A percentile compares a stretch with the other conserved stretches of the same genome.
Evolutionary conservation across 2,329 filamentous ascomycete genomes (phyloP).

Genomic region (Xylariomycetidae sp.): DNA sequence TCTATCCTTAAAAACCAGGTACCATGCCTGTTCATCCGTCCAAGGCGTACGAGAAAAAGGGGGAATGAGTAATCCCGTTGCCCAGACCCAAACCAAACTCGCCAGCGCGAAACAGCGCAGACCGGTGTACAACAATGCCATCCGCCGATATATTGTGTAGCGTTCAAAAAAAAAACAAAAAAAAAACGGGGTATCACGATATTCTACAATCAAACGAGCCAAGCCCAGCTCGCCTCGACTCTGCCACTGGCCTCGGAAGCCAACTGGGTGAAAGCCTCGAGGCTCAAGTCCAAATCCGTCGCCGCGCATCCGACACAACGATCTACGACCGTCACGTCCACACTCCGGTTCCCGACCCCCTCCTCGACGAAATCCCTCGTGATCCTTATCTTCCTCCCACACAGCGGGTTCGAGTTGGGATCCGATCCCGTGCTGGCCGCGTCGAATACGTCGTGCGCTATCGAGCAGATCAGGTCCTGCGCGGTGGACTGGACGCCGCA

Average conservation of each 20-base stretch:
- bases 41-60: no score
- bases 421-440: conserved; percentile 45
- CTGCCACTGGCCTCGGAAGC: conserved; percentile 37
- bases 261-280: conserved; percentile 40
- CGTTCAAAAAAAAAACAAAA: no score
- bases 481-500: conserved; percentile 57
- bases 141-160: no score
- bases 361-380: conserved; percentile 38
- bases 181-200: no score
- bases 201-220: conserved; percentile 25
- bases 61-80: no score
- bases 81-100: no score
- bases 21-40: no score
- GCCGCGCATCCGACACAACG: conserved; percentile 50
- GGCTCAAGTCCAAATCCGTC: conserved; percentile 45
- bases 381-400: conserved; percentile 62
- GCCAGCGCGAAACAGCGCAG: no score
- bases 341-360: conserved; percentile 32
- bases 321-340: conserved; percentile 63
- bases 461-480: conserved; percentile 58
- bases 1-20: no score
- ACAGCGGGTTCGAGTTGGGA: conserved; percentile 63
- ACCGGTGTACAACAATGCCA: no score
- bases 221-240: conserved; percentile 33
- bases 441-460: conserved; percentile 66